Conservation (phyloP, 208 protist species). For the Leishmania tropica region DNA sequence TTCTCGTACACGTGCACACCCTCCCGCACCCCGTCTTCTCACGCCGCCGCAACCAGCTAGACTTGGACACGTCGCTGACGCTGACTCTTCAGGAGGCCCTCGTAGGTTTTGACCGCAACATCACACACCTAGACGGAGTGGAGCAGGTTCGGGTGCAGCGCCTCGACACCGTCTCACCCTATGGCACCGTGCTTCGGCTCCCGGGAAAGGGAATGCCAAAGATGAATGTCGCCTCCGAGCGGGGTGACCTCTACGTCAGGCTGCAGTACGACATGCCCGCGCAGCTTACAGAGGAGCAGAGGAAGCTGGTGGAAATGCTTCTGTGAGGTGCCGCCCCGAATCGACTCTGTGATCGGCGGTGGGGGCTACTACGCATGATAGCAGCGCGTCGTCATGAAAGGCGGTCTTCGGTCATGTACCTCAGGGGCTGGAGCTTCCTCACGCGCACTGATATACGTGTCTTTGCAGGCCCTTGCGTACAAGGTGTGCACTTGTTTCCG, state of each 20-base stretch:
- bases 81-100: slow-evolving; percentile 91
- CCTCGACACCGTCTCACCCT: slow-evolving; percentile 44
- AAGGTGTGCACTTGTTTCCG: background rate
- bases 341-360: background rate
- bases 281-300: slow-evolving; percentile 54
- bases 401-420: background rate
- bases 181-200: slow-evolving; percentile 70
- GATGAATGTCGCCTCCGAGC: slow-evolving; percentile 79
- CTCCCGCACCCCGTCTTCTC: slow-evolving; percentile 74
- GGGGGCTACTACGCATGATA: background rate
- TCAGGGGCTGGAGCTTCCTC: background rate
- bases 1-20: slow-evolving; percentile 60
- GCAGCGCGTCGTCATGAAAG: background rate
- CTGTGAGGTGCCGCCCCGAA: slow-evolving; percentile 14
- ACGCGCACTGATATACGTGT: background rate
- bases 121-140: slow-evolving; percentile 89
- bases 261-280: slow-evolving; percentile 82
- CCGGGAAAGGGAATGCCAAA: slow-evolving; percentile 93
- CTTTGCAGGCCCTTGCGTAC: background rate
- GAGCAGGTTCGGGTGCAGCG: slow-evolving; percentile 46
- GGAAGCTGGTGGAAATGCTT: slow-evolving; percentile 21
- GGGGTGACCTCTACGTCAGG: slow-evolving; percentile 90
- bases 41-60: slow-evolving; percentile 69
- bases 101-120: slow-evolving; percentile 80
- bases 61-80: slow-evolving; percentile 79